Evolutionary conservation across 108 stramenopile species (phyloP), one percentile per base, ranked within the genome.

Genomic region (Licmophora abbreviata): DNA sequence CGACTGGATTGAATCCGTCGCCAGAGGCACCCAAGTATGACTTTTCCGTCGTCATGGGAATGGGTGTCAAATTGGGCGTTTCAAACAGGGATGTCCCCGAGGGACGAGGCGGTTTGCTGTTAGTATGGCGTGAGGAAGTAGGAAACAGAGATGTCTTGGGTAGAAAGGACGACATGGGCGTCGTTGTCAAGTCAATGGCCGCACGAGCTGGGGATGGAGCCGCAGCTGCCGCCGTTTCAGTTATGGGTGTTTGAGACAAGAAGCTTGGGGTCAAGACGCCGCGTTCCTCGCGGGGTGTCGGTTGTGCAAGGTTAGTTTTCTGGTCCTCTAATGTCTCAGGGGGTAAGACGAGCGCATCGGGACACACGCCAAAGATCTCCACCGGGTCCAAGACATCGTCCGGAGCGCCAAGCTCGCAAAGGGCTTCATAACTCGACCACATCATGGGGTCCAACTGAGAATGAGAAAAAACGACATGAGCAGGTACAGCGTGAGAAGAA

Each of bases 381-480:
- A 68, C 62, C 18, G 82, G 79, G 41, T 88, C 87, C n/a, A n/a
- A n/a, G 41, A 68, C 53, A 32, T 61, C 65, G 26, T 66, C 57
- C 0, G 63, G 74, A 6, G 51, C 70, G 11, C 94, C 94, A 41
- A 95, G 49, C 56, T 92, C 75, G 56, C 87, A 86, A 18, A 95
- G 60, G 1, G 73, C 87, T 40, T 88, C 82, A 41, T 71, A 87
- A 29, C 82, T 76, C 23, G 54, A 68, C 91, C 91, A 95, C 63
- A 92, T 63, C 0, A 92, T 59, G 6, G 91, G 89, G 71, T 95
- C 94, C 34, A 89, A 58, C 56, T 81, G 27, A 17, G 48, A 48
- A 24, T 12, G 15, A 56, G 17, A 26, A 9, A n/a, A 17, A 17
- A 20, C 11, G 44, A 11, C 14, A 44, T 11, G 11, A 12, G 11